Conservation (phyloP, 2,329 filamentous ascomycete species). For the Sarocladium oryzae region DNA sequence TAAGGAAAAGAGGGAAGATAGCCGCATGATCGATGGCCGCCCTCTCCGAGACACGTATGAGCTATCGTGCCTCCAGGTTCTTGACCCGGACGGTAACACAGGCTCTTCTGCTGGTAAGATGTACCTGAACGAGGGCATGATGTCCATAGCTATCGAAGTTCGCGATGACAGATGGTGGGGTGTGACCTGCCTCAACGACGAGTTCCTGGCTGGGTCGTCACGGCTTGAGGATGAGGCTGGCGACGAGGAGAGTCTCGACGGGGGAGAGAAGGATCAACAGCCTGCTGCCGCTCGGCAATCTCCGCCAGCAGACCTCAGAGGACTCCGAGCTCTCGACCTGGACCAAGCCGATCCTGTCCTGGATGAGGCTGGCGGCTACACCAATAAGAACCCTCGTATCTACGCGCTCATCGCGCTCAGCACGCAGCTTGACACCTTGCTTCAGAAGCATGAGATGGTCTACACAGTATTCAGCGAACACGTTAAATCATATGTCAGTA, state of each 20-base stretch:
- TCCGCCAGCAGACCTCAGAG: background rate
- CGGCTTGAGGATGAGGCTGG: background rate
- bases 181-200: slow-evolving; percentile 1
- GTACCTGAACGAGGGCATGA: background rate
- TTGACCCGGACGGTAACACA: background rate
- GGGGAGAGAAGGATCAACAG: background rate
- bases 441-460: background rate
- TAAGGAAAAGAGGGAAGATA: background rate
- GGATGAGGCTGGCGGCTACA: background rate
- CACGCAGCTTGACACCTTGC: background rate
- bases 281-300: too few species aligned
- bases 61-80: background rate
- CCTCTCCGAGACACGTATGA: background rate
- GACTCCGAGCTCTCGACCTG: background rate
- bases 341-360: slow-evolving; percentile 1
- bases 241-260: background rate
- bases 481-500: background rate
- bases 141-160: background rate
- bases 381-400: background rate
- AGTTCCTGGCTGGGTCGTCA: background rate
- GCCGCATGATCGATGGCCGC: background rate
- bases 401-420: background rate
- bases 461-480: background rate
- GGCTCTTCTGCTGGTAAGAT: background rate
- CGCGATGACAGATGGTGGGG: slow-evolving; percentile 6